Evolutionary conservation across 352 stramenopile species (phyloP).

Genomic region (Globisporangium viniferum): DNA sequence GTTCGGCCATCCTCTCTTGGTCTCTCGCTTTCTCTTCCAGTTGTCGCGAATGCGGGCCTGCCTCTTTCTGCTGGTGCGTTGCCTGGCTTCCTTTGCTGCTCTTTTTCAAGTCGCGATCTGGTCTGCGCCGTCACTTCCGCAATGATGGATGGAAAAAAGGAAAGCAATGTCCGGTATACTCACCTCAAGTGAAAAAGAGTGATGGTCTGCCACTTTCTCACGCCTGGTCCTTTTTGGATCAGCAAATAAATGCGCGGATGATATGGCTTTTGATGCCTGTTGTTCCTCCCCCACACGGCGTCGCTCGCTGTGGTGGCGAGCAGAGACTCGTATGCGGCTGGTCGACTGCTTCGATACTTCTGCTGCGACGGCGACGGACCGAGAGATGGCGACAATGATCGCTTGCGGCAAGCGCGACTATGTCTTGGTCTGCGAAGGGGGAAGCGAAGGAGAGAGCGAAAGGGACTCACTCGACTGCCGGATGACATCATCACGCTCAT

Average conservation of each 20-base stretch:
- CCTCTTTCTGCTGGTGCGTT: background rate
- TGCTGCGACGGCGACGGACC: background rate
- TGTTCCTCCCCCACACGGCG: background rate
- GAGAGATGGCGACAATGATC: background rate
- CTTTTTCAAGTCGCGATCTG: background rate
- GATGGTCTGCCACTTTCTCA: background rate
- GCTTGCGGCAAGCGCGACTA: background rate
- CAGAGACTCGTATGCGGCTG: background rate
- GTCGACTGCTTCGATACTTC: background rate
- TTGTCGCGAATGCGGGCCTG: background rate
- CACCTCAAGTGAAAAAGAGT: background rate
- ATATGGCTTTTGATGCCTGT: background rate
- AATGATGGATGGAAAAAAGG: background rate
- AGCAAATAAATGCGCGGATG: background rate
- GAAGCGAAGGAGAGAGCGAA: background rate
- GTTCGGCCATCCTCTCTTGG: constrained; percentile 9
- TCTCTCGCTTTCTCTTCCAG: background rate
- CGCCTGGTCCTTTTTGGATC: background rate
- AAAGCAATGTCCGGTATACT: background rate
- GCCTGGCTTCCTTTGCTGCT: background rate
- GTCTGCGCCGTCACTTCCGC: background rate
- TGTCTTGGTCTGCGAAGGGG: background rate
- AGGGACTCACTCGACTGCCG: background rate
- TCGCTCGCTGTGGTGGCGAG: no score
- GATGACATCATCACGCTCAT: background rate